Evolutionary conservation across 2,329 filamentous ascomycete species (phyloP).

Genomic region (Sarocladium strictum): DNA sequence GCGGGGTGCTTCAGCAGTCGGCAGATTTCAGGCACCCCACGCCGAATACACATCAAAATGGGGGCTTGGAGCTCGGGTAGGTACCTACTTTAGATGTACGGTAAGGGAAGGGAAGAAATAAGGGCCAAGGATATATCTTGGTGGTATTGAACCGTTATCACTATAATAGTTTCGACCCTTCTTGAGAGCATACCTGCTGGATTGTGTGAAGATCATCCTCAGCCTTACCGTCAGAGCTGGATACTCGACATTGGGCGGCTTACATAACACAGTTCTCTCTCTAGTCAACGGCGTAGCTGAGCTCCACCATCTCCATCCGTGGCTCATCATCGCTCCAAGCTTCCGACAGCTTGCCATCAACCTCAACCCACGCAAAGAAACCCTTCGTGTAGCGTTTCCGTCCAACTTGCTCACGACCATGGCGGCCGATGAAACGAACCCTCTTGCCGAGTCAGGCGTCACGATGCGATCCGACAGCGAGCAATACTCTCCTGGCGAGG

Average conservation of each 20-base stretch:
- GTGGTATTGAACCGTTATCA: no score
- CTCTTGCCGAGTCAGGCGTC: slow-evolving; percentile 65
- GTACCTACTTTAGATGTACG: no score
- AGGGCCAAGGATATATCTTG: neutral
- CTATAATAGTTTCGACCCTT: no score
- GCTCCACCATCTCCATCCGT: neutral
- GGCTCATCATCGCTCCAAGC: neutral
- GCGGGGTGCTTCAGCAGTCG: neutral
- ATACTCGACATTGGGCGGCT: neutral
- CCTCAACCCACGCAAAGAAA: neutral
- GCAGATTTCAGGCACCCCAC: no score
- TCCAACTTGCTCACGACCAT: slow-evolving; percentile 28
- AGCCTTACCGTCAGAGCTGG: neutral
- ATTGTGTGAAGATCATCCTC: no score
- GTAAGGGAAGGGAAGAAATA: no score
- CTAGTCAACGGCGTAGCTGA: neutral
- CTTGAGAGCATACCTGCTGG: no score
- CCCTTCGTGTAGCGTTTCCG: neutral
- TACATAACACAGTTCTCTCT: neutral
- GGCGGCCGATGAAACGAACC: slow-evolving; percentile 47
- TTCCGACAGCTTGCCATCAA: neutral
- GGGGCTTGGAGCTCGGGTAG: no score
- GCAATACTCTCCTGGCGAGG: slow-evolving; percentile 65
- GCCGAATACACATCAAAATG: no score
- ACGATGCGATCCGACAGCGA: slow-evolving; percentile 81